Base-by-base conservation (phyloP, 805 yeast genomes). In the Metschnikowia corniflorae region DNA sequence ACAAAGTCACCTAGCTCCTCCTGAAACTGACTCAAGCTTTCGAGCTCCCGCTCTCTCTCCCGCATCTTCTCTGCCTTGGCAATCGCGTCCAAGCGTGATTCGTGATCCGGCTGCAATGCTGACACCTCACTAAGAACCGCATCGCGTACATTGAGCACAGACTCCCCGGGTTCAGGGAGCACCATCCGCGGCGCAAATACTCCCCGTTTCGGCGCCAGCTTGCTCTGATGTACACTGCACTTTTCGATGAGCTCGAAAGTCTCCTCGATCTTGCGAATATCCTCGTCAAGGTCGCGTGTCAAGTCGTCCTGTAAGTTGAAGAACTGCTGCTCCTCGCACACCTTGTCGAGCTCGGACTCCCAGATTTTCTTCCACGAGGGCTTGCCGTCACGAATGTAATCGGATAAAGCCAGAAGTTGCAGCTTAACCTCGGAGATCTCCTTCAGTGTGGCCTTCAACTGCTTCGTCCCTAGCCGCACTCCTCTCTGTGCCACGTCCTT, bases 401-500 rank as follows among this genome's bases (percentile, higher is more conserved):
- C 62, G n/a, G 73, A 69, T 72, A 88, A 73, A 2, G 59, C 59
- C 1, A 58, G 58, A 28, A 91, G 67, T 13, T 73, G 72, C 0
- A 50, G 31, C 37, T 74, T 72, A 0, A 94, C 89, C 1, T 62
- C 66, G 4, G 52, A 62, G 16, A 93, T 69, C 43, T 89, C 95
- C 46, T 77, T 77, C 6, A 71, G 54, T 2, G 91, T 82, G 15
- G 70, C 63, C 15, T 73, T 78, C 17, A 93, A 60, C 51, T 89
- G 95, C 46, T 82, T 78, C 35, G 73, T 78, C 0, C 87, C 65
- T 12, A 95, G 88, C 24, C 87, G 74, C 0, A 88, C 88, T 15
- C 96, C 95, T 44, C 97, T 74, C 42, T 80, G 82, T 0, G 96
- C 95, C 10, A 93, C 96, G 61, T 89, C 97, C 49, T 86, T 80